Evolutionary conservation across 257 asterid genomes (phyloP), one percentile per base, ranked within the genome.

Genomic region (Thymus quinquecostatus): DNA sequence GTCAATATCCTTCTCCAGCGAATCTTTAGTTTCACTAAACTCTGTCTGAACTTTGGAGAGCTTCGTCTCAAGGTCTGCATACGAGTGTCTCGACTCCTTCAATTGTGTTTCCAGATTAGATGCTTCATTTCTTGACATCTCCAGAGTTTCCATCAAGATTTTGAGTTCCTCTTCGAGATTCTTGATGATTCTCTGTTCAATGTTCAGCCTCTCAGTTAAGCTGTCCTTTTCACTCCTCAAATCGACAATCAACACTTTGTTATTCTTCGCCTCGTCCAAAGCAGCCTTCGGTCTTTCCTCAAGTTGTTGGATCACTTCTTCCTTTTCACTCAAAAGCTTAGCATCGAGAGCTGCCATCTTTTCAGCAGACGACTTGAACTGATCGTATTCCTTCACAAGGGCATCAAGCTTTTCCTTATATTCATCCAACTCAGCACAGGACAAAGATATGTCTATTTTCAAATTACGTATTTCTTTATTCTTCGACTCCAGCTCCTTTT

Each of bases 311-410:
- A 86, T 69, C 29, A 48, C 72, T 55, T 75, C 71, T 66, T 83
- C 88, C 70, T 67, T 82, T 77, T 87, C 94, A 64, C 66, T 78
- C 69, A 93, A 74, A 55, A 83, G 78, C 77, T 83, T 62, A 5
- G 82, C 90, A 83, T 91, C 86, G 32, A 80, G 86, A 81, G 91
- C 94, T 51, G 75, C 81, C 80, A 86, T 86, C 77, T 80, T 74
- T 60, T 82, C 87, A 3, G 91, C 77, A 38, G 70, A 60, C 57
- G 73, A 68, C 79, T 85, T 89, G 76, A 86, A 85, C n/a, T 82
- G 73, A n/a, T 76, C 71, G 53, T 86, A 90, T 66, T 86, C 94
- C 76, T 74, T 49, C 50, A 72, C 32, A 41, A 82, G 45, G n/a
- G 84, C 72, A 43, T 79, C 80, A 30, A 83, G 69, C 74, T 82